A percentile compares a stretch with the other conserved stretches of the same genome.
Conservation (phyloP, 192 early-diverging fungal genomes). For the Funneliformis mosseae region DNA sequence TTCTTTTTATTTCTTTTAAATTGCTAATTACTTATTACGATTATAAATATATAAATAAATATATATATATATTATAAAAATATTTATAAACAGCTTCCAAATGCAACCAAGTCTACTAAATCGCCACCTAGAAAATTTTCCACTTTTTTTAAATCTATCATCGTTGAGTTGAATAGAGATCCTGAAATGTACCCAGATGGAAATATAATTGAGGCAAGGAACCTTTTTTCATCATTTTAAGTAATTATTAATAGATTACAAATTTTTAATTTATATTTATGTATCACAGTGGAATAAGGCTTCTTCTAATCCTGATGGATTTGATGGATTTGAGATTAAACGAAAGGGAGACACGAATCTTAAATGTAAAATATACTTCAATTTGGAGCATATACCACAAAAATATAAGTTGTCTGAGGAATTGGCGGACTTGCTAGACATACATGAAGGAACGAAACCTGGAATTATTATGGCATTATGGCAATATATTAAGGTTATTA, state of each 20-base stretch:
- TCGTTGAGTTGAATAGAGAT: slow-evolving; percentile 84
- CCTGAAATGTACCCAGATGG: slow-evolving; percentile 75
- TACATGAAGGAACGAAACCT: slow-evolving; percentile 72
- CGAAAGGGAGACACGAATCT: slow-evolving; percentile 87
- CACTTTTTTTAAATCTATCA: slow-evolving; percentile 78
- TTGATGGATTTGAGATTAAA: slow-evolving; percentile 93
- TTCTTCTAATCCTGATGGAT: slow-evolving; percentile 49
- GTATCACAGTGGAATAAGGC: slow-evolving; percentile 60
- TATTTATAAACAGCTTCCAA: too few relatives aligned
- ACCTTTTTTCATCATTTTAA: neutral
- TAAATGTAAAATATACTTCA: slow-evolving; percentile 75
- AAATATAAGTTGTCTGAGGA: slow-evolving; percentile 78
- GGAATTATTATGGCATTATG: slow-evolving; percentile 86
- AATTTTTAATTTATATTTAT: neutral
- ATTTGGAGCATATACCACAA: slow-evolving; percentile 77
- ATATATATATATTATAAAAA: too few relatives aligned
- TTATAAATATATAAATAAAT: too few relatives aligned
- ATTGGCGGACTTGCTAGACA: slow-evolving; percentile 75
- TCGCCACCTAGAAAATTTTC: slow-evolving; percentile 80
- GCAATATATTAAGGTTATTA: slow-evolving; percentile 90
- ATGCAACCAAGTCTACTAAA: slow-evolving; percentile 61
- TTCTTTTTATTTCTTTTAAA: too few relatives aligned
- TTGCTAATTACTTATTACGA: too few relatives aligned
- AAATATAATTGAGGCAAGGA: slow-evolving; percentile 69
- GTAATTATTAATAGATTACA: neutral